Base-by-base conservation (phyloP, 352 stramenopile species). In the Phytophthora fragariae region DNA sequence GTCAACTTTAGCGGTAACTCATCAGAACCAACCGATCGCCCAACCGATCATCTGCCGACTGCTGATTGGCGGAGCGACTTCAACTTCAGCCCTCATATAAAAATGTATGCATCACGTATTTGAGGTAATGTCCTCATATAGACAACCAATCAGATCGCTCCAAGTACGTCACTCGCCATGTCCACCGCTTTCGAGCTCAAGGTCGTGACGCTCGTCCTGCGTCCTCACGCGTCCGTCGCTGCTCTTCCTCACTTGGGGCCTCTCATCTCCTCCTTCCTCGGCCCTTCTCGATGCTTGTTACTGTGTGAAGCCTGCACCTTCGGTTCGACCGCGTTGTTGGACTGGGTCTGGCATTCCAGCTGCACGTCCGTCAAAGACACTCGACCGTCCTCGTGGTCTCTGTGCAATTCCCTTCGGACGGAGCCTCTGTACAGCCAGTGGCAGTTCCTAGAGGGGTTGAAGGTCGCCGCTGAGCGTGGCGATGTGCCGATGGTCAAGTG, bases 391-490 rank as follows among this genome's bases (percentile, higher is more conserved):
- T 12, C 21, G 12, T 68, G 62, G 62, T 49, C 52, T 31, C 62
- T 68, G 2, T 35, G 14, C n/a, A 62, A 55, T 9, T 56, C 10
- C 29, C 11, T 55, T 11, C 35, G 50, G 50, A 55, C 35, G 10
- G 52, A 56, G 47, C 27, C 15, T 0, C 52, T 56, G n/a, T 68
- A 62, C 87, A 69, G 57, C 62, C 75, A 62, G 19, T 55, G 47
- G 47, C 47, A 55, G 47, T 55, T 55, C 47, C n/a, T 9, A 14
- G 47, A 27, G 47, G n/a, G n/a, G 4, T 14, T 55, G n/a, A 7
- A 33, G 19, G 47, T 55, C n/a, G 47, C 27, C 8, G 14, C 33
- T 15, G n/a, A 54, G 6, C 47, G 47, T 54, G 19, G 47, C 11
- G 47, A 29, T 29, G 6, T 33, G 21, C 8, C 17, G 47, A 54